These are phyloP conservation scores for Monotropa hypopitys DNA, from an alignment of 179 eudicot species.

Conservation along the genomic window DNA sequence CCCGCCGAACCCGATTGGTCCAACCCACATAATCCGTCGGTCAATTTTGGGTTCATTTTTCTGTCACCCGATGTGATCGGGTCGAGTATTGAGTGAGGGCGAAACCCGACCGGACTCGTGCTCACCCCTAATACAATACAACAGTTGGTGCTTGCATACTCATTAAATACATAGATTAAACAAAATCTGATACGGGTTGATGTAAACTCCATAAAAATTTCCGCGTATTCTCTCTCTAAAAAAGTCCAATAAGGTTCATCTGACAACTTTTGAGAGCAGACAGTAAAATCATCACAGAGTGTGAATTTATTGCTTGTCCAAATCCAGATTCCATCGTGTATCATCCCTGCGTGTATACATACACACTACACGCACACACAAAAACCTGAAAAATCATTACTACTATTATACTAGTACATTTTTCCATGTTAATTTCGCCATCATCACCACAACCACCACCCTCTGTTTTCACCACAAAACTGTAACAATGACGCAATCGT, in stretches of 20 bases:
- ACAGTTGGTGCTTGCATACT: no score
- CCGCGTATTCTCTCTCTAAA: background rate
- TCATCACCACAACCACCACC: background rate
- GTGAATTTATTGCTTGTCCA: background rate
- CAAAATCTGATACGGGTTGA: background rate
- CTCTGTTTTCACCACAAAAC: no score
- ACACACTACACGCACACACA: background rate
- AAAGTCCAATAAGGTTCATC: no score
- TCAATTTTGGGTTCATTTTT: background rate
- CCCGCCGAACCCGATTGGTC: no score
- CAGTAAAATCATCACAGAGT: background rate
- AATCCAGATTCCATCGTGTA: background rate
- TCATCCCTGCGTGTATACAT: background rate
- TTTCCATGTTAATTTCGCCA: background rate
- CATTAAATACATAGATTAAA: background rate
- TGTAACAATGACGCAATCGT: background rate
- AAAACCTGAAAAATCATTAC: background rate
- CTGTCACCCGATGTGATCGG: no score
- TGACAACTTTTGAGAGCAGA: background rate
- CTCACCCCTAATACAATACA: no score
- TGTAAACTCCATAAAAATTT: background rate
- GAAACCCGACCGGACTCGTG: no score
- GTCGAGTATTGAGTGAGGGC: no score
- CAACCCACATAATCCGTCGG: no score
- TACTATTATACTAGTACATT: background rate